Evolutionary conservation across 2,329 filamentous ascomycete genomes (phyloP).

Genomic region (Penicillium sp.): DNA sequence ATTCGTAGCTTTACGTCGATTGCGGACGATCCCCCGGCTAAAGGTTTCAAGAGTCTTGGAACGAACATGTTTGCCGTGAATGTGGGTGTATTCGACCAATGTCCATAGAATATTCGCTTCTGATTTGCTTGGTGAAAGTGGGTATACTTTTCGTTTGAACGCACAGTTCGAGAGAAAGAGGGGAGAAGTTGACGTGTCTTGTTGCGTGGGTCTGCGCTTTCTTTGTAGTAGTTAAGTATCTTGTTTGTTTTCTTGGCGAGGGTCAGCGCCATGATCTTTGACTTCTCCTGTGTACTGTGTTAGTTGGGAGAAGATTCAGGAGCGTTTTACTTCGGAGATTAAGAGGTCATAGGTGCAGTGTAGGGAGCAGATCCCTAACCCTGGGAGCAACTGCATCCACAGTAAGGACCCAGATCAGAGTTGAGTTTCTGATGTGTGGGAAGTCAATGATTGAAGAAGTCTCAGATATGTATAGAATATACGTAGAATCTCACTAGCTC

Average conservation of each 20-base stretch:
- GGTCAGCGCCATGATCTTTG: not conserved
- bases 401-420: too few relatives aligned
- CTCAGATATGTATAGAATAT: too few relatives aligned
- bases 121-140: not conserved
- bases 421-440: too few relatives aligned
- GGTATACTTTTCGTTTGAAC: not conserved
- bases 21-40: not conserved
- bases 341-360: too few relatives aligned
- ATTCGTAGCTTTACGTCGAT: not conserved
- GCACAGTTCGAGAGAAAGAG: not conserved
- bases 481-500: too few relatives aligned
- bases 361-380: not conserved
- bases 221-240: too few relatives aligned
- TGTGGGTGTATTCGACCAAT: not conserved
- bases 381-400: too few relatives aligned
- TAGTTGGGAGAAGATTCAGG: not conserved
- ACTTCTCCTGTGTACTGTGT: too few relatives aligned
- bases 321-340: conserved; percentile 9
- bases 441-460: not conserved
- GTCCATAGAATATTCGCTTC: not conserved
- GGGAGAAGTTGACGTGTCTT: conserved; percentile 2
- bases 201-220: not conserved
- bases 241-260: not conserved
- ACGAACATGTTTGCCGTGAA: not conserved
- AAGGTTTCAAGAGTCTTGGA: not conserved